Conservation (phyloP, 208 protist genomes). For the Trypanosoma caninum region DNA sequence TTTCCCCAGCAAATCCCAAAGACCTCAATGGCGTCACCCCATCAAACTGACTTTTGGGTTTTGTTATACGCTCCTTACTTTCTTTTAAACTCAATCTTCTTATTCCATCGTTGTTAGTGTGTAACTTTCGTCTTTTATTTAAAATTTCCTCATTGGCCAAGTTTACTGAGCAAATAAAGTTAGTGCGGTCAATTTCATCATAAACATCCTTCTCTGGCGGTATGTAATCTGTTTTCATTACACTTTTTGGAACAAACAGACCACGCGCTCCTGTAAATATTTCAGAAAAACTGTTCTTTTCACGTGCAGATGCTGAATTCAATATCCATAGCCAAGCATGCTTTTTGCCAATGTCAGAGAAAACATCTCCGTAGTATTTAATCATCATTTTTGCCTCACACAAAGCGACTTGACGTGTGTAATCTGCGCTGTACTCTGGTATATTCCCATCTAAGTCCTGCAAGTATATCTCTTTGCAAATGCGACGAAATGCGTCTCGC, state of each 20-base stretch:
- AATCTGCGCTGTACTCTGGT: constrained; percentile 27
- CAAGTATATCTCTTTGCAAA: constrained; percentile 71
- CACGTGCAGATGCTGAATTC: constrained; percentile 35
- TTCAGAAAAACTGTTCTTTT: constrained; percentile 61
- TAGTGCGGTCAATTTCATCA: constrained; percentile 41
- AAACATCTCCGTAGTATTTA: constrained; percentile 56
- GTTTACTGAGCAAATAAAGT: constrained; percentile 65
- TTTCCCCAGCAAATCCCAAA: constrained; percentile 44
- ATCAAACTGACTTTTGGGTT: constrained; percentile 88
- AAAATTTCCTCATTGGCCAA: constrained; percentile 56
- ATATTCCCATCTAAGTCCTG: constrained; percentile 34
- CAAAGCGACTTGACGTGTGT: constrained; percentile 31
- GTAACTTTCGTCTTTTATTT: constrained; percentile 30
- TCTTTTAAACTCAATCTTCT: constrained; percentile 9
- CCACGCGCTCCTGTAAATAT: constrained; percentile 76
- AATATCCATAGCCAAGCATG: constrained; percentile 65
- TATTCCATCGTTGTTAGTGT: constrained; percentile 18
- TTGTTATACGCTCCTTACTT: constrained; percentile 35
- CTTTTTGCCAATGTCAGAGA: constrained; percentile 51
- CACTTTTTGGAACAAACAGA: constrained; percentile 39
- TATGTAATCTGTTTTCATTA: constrained; percentile 66
- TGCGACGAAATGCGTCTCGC: constrained; percentile 70
- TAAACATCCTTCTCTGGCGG: constrained; percentile 50
- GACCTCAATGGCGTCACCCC: constrained; percentile 50
- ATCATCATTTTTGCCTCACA: constrained; percentile 60